These are phyloP conservation scores for Cichorium intybus DNA, from an alignment of 140 eudicot genomes.

Conservation along the genomic window DNA sequence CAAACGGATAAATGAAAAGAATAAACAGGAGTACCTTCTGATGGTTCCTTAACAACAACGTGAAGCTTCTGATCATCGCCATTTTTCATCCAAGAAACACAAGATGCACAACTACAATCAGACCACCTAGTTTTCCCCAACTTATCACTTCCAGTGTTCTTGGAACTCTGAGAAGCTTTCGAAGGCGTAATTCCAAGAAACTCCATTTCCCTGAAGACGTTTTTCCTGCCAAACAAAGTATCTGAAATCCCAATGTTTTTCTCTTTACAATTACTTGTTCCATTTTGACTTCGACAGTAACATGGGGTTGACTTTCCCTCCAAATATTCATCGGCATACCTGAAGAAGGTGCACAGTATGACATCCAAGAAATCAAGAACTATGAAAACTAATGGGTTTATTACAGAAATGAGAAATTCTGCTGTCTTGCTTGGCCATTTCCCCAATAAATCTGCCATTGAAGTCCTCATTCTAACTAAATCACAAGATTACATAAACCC, in stretches of 20 bases:
- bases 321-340: slow-evolving; percentile 36
- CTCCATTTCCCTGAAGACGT: slow-evolving; percentile 51
- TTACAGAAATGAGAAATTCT: neutral
- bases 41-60: slow-evolving; percentile 53
- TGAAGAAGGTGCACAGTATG: slow-evolving; percentile 50
- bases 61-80: slow-evolving; percentile 57
- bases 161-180: slow-evolving; percentile 9
- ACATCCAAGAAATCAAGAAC: slow-evolving; percentile 58
- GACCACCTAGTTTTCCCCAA: slow-evolving; percentile 65
- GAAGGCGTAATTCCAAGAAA: neutral
- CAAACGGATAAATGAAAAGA: neutral
- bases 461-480: neutral
- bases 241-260: slow-evolving; percentile 44
- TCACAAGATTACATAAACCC: neutral
- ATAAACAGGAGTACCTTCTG: slow-evolving; percentile 35
- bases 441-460: neutral
- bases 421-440: neutral
- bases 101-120: slow-evolving; percentile 78
- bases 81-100: slow-evolving; percentile 67
- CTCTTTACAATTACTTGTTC: slow-evolving; percentile 17
- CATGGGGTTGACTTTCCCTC: slow-evolving; percentile 64
- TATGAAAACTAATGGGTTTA: slow-evolving; percentile 37
- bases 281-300: slow-evolving; percentile 43
- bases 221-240: slow-evolving; percentile 54
- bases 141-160: slow-evolving; percentile 15